phyloP scores from a whole-genome alignment of 768 basidiomycete species.

The Macrolepiota dolichaula region DNA sequence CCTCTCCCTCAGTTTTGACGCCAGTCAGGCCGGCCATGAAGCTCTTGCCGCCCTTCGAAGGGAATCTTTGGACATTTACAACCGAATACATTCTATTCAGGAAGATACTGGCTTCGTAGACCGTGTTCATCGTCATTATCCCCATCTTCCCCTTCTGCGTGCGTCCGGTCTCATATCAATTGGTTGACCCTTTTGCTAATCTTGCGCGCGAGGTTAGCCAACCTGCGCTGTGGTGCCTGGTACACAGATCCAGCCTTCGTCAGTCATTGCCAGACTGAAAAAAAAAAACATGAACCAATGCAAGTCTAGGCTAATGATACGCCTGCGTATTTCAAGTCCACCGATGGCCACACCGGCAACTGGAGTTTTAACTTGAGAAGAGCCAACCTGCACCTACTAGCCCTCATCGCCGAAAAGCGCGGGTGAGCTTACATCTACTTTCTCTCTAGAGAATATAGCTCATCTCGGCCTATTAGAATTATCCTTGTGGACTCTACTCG shows the following conservation, averaged over 20 bases:
- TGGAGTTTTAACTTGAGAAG: slow-evolving; percentile 86
- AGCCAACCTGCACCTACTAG: slow-evolving; percentile 78
- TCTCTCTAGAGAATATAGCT: slow-evolving; percentile 50
- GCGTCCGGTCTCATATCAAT: slow-evolving; percentile 2
- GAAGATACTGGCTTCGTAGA: slow-evolving; percentile 74
- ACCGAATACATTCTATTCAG: slow-evolving; percentile 82
- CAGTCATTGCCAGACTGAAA: slow-evolving; percentile 15
- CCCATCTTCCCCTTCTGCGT: slow-evolving; percentile 56
- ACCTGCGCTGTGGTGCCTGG: slow-evolving; percentile 93
- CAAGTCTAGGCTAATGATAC: slow-evolving; percentile 26
- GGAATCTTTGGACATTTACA: slow-evolving; percentile 77
- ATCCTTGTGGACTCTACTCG: slow-evolving; percentile 91
- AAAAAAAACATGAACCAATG: not conserved
- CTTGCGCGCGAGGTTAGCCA: slow-evolving; percentile 46
- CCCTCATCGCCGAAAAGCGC: slow-evolving; percentile 44
- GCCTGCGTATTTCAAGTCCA: slow-evolving; percentile 88
- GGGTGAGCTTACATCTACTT: slow-evolving; percentile 48
- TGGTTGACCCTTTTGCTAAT: not conserved
- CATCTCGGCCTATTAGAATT: slow-evolving; percentile 74
- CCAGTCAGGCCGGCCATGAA: slow-evolving; percentile 9
- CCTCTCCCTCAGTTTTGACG: not conserved
- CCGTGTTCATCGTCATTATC: slow-evolving; percentile 38
- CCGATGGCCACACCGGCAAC: slow-evolving; percentile 81
- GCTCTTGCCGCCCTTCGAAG: slow-evolving; percentile 54
- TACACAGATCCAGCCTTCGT: slow-evolving; percentile 75